Evolutionary conservation across 2,329 filamentous ascomycete genomes (phyloP), one percentile per base, ranked within the genome.

Genomic region (Corynespora cassiicola): DNA sequence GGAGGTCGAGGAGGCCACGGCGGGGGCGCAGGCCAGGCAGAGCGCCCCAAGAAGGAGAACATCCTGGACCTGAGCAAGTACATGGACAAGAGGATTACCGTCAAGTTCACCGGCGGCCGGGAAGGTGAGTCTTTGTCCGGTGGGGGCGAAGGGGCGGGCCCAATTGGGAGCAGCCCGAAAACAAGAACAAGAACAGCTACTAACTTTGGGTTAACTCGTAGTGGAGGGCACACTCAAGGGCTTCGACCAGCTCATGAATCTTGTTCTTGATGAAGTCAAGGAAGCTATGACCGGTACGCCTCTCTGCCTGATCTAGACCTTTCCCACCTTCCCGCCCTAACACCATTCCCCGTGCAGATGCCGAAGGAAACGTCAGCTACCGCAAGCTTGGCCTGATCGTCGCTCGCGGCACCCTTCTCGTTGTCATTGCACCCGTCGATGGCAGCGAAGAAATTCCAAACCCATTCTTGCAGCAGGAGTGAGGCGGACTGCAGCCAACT

Each of bases 201-300:
- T 42, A 20, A 39, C 27, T 36, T 14, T 31, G 19, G n/a, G 15
- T n/a, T n/a, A n/a, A n/a, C n/a, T n/a, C n/a, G n/a, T 61, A 96
- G 92, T 96, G 39, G 86, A 84, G 33, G 94, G 94, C 35, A 89
- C 84, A 1, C 77, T 99, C 26, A 97, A 97, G 71, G 94, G 94
- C 47, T 97, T 91, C 69, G 94, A 99, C 68, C 91, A 94, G 58
- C 79, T 99, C 45, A 97, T 97, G 91, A 99, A 99, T 68, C 78
- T 99, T 47, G 94, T 99, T 17, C 77, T 99, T 39, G 94, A 97
- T 63, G 88, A 97, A 56, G 92, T 95, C 35, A 85, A 94, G 68
- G 94, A 99, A 69, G 80, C 86, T 31, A 84, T 96, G 72, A 81
- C 87, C 76, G 92, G 92, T 95, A 74, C 47, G 78, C 59, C 32